A percentile compares a stretch with the other conserved stretches of the same genome.
These are phyloP conservation scores for Crithidia thermophila DNA, from an alignment of 208 protist species.

Conservation along the genomic window DNA sequence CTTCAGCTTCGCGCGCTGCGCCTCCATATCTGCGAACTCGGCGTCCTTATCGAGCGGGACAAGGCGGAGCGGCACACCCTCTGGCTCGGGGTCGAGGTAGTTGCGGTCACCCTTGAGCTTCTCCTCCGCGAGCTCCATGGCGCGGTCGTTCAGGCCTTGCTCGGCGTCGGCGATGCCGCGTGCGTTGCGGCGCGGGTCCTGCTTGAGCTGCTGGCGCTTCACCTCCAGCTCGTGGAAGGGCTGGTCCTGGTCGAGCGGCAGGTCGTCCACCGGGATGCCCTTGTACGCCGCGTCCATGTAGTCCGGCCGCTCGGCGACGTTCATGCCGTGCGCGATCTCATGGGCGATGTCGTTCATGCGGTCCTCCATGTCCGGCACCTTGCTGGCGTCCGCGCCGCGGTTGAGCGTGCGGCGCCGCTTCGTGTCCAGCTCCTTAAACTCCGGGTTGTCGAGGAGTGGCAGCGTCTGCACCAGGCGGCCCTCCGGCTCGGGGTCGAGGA, in stretches of 20 bases:
- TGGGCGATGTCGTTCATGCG: constrained; percentile 71
- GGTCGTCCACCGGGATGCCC: constrained; percentile 57
- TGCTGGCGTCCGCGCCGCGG: constrained; percentile 32
- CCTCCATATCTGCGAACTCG: constrained; percentile 54
- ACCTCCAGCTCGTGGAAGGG: constrained; percentile 57
- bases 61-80: constrained; percentile 62
- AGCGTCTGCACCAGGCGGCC: constrained; percentile 58
- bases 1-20: constrained; percentile 56
- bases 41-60: constrained; percentile 56
- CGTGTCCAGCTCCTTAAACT: constrained; percentile 66
- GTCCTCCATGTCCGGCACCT: constrained; percentile 60
- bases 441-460: constrained; percentile 51
- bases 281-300: constrained; percentile 58
- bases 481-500: constrained; percentile 66
- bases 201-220: constrained; percentile 66
- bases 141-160: constrained; percentile 59
- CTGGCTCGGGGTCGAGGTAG: constrained; percentile 66
- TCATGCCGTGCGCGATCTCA: constrained; percentile 67
- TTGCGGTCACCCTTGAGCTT: constrained; percentile 54
- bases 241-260: constrained; percentile 70
- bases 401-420: constrained; percentile 56
- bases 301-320: constrained; percentile 64
- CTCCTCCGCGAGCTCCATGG: constrained; percentile 56
- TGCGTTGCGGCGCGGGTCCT: constrained; percentile 60
- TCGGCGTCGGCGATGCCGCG: constrained; percentile 59